Evolutionary conservation across 2,329 filamentous ascomycete species (phyloP).

Genomic region (Pseudogymnoascus sp.): DNA sequence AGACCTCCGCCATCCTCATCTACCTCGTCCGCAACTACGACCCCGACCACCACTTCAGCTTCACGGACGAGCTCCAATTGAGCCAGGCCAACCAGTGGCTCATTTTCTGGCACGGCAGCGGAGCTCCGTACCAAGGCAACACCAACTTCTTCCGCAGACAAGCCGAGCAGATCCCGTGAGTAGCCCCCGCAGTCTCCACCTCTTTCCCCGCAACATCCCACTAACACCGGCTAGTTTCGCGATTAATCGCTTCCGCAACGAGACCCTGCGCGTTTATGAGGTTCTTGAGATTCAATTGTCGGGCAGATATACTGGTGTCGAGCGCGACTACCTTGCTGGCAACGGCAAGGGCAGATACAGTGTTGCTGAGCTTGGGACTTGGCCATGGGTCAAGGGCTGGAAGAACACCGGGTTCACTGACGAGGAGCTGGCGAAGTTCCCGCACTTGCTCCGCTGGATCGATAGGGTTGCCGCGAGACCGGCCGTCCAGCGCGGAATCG

Average conservation of each 20-base stretch:
- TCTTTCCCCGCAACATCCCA: slow-evolving; percentile 4
- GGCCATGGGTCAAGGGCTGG: slow-evolving; percentile 42
- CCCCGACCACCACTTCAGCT: slow-evolving; percentile 41
- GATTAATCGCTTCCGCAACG: slow-evolving; percentile 42
- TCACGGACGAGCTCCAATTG: slow-evolving; percentile 42
- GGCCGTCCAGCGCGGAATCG: slow-evolving; percentile 29
- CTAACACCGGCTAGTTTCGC: slow-evolving; percentile 27
- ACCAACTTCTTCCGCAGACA: slow-evolving; percentile 36
- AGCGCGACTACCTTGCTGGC: slow-evolving; percentile 44
- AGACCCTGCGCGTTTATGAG: slow-evolving; percentile 42
- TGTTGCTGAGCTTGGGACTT: slow-evolving; percentile 44
- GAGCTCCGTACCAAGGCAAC: slow-evolving; percentile 36
- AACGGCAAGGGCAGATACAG: slow-evolving; percentile 46
- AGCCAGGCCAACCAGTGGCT: slow-evolving; percentile 43
- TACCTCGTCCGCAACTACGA: slow-evolving; percentile 44
- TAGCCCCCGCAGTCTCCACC: slow-evolving; percentile 17
- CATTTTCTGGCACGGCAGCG: slow-evolving; percentile 44
- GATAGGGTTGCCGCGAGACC: slow-evolving; percentile 40
- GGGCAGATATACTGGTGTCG: slow-evolving; percentile 41
- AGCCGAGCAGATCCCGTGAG: slow-evolving; percentile 38
- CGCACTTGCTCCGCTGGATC: slow-evolving; percentile 44
- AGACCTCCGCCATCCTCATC: slow-evolving; percentile 44
- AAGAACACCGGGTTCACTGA: slow-evolving; percentile 34
- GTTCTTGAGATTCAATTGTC: slow-evolving; percentile 47
- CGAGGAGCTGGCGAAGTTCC: slow-evolving; percentile 42